Percentiles rank a stretch among this genome's conserved stretches.
phyloP scores from a whole-genome alignment of 179 eudicot species.

The Gypsophila paniculata region DNA sequence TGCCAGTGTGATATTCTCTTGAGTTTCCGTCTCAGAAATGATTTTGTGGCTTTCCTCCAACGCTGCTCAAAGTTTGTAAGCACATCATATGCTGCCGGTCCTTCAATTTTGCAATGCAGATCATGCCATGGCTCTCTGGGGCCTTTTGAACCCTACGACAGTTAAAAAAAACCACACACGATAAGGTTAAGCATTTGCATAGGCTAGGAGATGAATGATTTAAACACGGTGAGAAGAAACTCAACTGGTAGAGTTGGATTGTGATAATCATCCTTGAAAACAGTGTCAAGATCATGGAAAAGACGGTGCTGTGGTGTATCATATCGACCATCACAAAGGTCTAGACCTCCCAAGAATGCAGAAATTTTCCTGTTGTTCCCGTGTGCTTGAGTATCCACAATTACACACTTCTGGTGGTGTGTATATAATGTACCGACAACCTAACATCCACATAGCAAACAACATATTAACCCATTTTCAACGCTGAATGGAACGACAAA shows the following conservation, averaged over 20 bases:
- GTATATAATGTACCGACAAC: slow-evolving; percentile 86
- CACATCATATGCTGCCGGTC: slow-evolving; percentile 85
- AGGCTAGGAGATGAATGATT: not conserved
- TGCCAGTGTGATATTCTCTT: slow-evolving; percentile 56
- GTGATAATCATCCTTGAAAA: slow-evolving; percentile 53
- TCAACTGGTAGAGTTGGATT: slow-evolving; percentile 63
- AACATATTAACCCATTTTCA: not conserved
- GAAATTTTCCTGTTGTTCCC: slow-evolving; percentile 77
- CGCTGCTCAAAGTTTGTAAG: slow-evolving; percentile 74
- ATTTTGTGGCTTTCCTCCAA: slow-evolving; percentile 69
- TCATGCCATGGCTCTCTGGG: slow-evolving; percentile 93
- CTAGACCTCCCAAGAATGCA: slow-evolving; percentile 77
- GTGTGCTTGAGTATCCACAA: slow-evolving; percentile 70
- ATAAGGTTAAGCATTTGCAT: not conserved
- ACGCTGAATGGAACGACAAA: not conserved
- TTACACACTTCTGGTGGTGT: slow-evolving; percentile 90
- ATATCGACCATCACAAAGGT: slow-evolving; percentile 75
- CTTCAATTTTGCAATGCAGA: slow-evolving; percentile 72
- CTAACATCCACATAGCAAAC: slow-evolving; percentile 32
- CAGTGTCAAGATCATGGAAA: slow-evolving; percentile 59
- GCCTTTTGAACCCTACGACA: slow-evolving; percentile 38
- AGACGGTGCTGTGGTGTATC: slow-evolving; percentile 80
- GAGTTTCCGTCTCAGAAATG: slow-evolving; percentile 42
- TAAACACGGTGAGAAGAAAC: slow-evolving; percentile 20
- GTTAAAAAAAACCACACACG: not conserved